Evolutionary conservation across 495 filamentous ascomycete genomes (phyloP).

Genomic region (Aspergillus incahuasiensis): DNA sequence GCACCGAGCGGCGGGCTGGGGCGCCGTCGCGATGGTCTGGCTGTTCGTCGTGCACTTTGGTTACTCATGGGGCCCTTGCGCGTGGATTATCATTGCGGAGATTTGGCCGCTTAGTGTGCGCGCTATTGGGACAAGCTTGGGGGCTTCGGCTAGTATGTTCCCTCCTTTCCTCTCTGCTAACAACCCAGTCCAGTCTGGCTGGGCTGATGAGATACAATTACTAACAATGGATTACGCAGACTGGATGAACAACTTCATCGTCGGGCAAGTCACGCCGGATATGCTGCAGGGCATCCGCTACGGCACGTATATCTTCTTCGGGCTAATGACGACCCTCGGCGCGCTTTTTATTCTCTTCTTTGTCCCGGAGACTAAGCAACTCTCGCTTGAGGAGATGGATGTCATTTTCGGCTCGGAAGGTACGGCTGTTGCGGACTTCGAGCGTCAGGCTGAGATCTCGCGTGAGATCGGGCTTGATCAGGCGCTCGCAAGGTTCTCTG

Average conservation of each 20-base stretch:
- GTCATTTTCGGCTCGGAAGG: conserved; percentile 65
- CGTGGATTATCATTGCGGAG: conserved; percentile 65
- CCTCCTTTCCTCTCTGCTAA: not conserved
- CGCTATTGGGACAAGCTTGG: conserved; percentile 68
- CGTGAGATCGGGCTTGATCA: conserved; percentile 58
- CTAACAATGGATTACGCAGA: conserved; percentile 6
- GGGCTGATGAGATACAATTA: not conserved
- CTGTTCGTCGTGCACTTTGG: conserved; percentile 61
- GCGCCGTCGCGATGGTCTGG: conserved; percentile 50
- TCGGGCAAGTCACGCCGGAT: conserved; percentile 69
- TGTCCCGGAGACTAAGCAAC: conserved; percentile 55
- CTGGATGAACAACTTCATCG: conserved; percentile 61
- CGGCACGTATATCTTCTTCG: conserved; percentile 72
- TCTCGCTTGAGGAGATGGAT: conserved; percentile 52
- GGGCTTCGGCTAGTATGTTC: conserved; percentile 49
- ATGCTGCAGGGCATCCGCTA: conserved; percentile 62
- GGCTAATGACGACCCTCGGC: conserved; percentile 57
- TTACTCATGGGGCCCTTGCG: conserved; percentile 67
- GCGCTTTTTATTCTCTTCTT: conserved; percentile 47
- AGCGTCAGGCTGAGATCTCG: conserved; percentile 65
- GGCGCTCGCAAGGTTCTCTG: conserved; percentile 6
- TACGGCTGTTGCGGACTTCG: conserved; percentile 57
- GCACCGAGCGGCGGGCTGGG: conserved; percentile 65
- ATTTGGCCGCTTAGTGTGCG: conserved; percentile 73
- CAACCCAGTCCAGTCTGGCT: not conserved